Evolutionary conservation across 208 protist genomes (phyloP), one percentile per base, ranked within the genome.

Genomic region (Phytomonas sp.): DNA sequence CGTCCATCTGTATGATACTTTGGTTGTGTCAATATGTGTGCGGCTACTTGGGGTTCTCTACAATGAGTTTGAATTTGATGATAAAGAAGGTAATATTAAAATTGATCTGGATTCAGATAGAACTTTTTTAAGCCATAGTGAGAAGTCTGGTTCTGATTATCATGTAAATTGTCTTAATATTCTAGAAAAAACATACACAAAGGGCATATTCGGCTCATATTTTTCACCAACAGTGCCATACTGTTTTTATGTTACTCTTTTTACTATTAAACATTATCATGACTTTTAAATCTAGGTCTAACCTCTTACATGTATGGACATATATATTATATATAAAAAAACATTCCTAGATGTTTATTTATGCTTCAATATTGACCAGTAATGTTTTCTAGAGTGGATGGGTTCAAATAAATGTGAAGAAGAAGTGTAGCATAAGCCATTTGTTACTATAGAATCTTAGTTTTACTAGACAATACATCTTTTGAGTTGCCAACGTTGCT

Each of bases 11-110:
- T 60, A 72, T 94, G 6, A 78, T 79, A 26, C 66, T 78, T 62
- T 63, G 59, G 14, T 82, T 77, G 29, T 88, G 78, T 66, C 63
- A 81, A 14, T 75, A 84, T 67, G 63, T 92, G 67, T 90, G 80
- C 75, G 70, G 74, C 66, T 92, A 90, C 67, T 72, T 92, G 45
- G 84, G 86, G 29, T 79, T 94, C 33, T 75, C 77, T 23, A n/a
- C 37, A 60, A 65, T 6, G 33, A 65, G 23, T 49, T 45, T 26
- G 19, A 26, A 5, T 23, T 0, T 56, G 19, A 56, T 49, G 16
- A 65, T 65, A 65, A 65, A n/a, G 61, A 60, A 7, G 8, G 59
- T 65, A 65, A 56, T 65, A 6, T 23, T 16, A 6, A 19, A 16
- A 65, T 6, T n/a, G 59, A 65, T 6, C 26, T n/a, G 23, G 11